Conservation (phyloP, 352 stramenopile genomes). For the Phytophthora multivora region DNA sequence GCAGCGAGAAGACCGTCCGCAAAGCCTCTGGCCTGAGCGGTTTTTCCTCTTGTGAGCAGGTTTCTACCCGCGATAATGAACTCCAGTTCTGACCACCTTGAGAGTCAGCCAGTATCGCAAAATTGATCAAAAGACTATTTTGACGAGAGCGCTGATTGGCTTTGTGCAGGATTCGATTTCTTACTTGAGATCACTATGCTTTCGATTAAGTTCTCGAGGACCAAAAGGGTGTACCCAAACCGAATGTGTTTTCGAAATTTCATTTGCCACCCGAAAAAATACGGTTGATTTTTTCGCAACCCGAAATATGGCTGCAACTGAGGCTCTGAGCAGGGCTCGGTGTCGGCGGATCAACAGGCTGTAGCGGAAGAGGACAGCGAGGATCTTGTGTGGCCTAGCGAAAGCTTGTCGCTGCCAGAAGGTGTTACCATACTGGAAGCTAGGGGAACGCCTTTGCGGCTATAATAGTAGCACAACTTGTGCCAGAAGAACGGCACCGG, state of each 20-base stretch:
- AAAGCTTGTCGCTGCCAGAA: slow-evolving; percentile 12
- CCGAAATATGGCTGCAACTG: slow-evolving; percentile 18
- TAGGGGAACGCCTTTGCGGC: slow-evolving; percentile 20
- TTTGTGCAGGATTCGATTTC: too few relatives aligned
- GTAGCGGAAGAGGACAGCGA: slow-evolving; percentile 22
- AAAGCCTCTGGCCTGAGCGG: slow-evolving; percentile 1
- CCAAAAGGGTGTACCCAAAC: too few relatives aligned
- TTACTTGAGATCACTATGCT: too few relatives aligned
- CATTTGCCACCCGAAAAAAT: too few relatives aligned
- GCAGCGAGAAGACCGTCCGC: neutral
- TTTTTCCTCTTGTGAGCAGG: slow-evolving; percentile 31
- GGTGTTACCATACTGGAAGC: slow-evolving; percentile 8
- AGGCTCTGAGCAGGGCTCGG: slow-evolving; percentile 17
- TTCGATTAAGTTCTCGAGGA: too few relatives aligned
- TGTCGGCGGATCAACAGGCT: slow-evolving; percentile 15
- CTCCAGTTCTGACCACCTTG: too few relatives aligned
- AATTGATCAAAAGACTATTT: too few relatives aligned
- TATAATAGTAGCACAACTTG: neutral
- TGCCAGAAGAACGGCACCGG: neutral
- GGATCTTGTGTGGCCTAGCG: slow-evolving; percentile 7
- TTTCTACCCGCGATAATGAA: slow-evolving; percentile 22
- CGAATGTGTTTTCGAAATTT: too few relatives aligned
- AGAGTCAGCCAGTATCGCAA: too few relatives aligned
- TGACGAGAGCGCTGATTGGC: too few relatives aligned
- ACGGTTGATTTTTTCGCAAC: slow-evolving; percentile 15